Base-by-base conservation (phyloP, 225 moss, liverwort and hornwort genomes). In the Sphagnum contortum region DNA sequence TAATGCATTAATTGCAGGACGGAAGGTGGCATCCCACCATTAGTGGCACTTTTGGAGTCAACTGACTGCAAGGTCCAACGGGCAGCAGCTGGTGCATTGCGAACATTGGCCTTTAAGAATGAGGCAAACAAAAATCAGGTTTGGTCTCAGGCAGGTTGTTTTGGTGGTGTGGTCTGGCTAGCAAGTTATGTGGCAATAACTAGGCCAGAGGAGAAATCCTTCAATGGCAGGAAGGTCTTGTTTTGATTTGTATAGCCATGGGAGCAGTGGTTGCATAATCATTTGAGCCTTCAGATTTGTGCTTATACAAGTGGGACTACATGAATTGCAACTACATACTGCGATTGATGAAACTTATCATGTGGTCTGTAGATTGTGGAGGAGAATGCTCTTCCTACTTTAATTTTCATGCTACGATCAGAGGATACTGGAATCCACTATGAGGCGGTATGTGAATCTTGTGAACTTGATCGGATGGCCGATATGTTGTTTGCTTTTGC, bases 121-220 rank as follows among this genome's bases (percentile, higher is more conserved):
- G 96, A 96, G 79, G 88, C 96, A 2, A 96, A 96, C 60, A 96
- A 96, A 76, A 96, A 96, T 64, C 96, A 96, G 96, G 96, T 96
- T 44, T 57, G 4, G 12, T 29, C 29, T 29, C 29, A 29, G 29
- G 29, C 29, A 29, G 29, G 29, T 29, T 29, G 29, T 29, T 29
- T 29, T 29, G 29, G 29, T 29, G 29, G 29, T 29, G 29, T 29
- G 29, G 29, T 29, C 29, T 29, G 29, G 29, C 29, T 29, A 29
- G 29, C 29, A 29, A 1, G 29, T 29, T 29, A 29, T 29, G 29
- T 29, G 29, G 29, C 29, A 0, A 29, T 29, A 29, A 29, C 29
- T 29, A 29, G 29, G 29, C 29, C 29, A 29, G 29, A 29, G 29
- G 29, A 29, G 29, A 29, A 29, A 29, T 29, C 29, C 29, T 29